Base-by-base conservation (phyloP, 371 early-diverging fungal genomes). In the Rhizopus arrhizus region DNA sequence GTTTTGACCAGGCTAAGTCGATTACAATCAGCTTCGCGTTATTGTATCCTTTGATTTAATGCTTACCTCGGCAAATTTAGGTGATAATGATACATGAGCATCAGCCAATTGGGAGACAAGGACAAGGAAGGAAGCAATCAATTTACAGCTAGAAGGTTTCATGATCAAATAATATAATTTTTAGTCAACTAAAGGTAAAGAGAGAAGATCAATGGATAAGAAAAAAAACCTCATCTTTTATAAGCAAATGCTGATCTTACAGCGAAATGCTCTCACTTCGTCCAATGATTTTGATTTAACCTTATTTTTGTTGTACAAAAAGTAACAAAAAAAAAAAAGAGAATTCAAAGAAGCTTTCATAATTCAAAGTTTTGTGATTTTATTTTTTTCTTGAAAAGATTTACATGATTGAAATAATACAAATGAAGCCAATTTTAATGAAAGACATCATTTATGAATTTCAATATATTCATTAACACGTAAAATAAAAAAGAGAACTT, bases 1-100 rank as follows among this genome's bases (percentile, higher is more conserved):
- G 7, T 42, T 31, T 40, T 62, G 54, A 13, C 66, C 69, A 50
- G 77, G 77, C 68, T 73, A 62, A 43, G 43, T 53, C 50, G 16
- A 12, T 8, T 48, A 56, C 12, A 6, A 56, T 32, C 13, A 28
- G n/a, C 12, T 28, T 29, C 22, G n/a, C 28, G 4, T 43, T 42
- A 36, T 13, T 33, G 13, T 40, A 13, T 40, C 10, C 11, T 5
- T 15, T 34, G n/a, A 51, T 3, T 2, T 13, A 52, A 13, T 35
- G 15, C 56, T 15, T 56, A 45, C 58, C 58, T 57, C 58, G 5
- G 45, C 53, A 46, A 45, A 66, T 46, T 61, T 61, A 16, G 66
- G 61, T n/a, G 28, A 47, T 49, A 66, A 32, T 33, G 29, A 29
- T 28, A 61, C 58, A 58, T 66, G 66, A n/a, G 62, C 66, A 32